Evolutionary conservation across 305 asterid species (phyloP).

Genomic region (Fraxinus albicans): DNA sequence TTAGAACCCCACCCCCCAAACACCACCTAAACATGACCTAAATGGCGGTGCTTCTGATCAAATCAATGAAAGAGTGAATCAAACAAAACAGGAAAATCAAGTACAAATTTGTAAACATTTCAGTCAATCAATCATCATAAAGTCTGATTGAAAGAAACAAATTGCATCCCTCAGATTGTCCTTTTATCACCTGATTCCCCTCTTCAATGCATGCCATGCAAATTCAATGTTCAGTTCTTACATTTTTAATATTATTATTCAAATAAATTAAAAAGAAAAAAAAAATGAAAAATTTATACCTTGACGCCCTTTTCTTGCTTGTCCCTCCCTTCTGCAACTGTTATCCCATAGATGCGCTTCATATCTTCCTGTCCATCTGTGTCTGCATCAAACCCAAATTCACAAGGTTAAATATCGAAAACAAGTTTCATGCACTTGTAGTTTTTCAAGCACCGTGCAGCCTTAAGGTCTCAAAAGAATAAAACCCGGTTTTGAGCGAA

Average conservation of each 20-base stretch:
- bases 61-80: conserved; percentile 36
- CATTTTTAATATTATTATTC: neutral
- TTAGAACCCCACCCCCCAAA: neutral
- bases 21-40: conserved; percentile 22
- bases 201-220: conserved; percentile 30
- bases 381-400: conserved; percentile 45
- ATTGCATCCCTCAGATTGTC: neutral
- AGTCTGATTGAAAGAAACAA: conserved; percentile 38
- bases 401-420: neutral
- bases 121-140: conserved; percentile 66
- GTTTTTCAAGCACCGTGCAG: neutral
- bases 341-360: conserved; percentile 99
- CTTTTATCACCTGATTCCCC: conserved; percentile 4
- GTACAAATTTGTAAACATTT: conserved; percentile 47
- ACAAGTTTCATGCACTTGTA: neutral
- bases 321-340: conserved; percentile 98
- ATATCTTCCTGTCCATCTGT: conserved; percentile 98
- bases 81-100: conserved; percentile 23
- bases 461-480: neutral
- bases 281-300: conserved; percentile 43
- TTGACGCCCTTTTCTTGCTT: conserved; percentile 99
- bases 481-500: neutral
- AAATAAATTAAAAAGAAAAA: conserved; percentile 11
- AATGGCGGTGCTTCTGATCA: conserved; percentile 81
- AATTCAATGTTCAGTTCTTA: neutral